Base-by-base conservation (phyloP, 805 yeast genomes). In the Deakozyma indianensis region DNA sequence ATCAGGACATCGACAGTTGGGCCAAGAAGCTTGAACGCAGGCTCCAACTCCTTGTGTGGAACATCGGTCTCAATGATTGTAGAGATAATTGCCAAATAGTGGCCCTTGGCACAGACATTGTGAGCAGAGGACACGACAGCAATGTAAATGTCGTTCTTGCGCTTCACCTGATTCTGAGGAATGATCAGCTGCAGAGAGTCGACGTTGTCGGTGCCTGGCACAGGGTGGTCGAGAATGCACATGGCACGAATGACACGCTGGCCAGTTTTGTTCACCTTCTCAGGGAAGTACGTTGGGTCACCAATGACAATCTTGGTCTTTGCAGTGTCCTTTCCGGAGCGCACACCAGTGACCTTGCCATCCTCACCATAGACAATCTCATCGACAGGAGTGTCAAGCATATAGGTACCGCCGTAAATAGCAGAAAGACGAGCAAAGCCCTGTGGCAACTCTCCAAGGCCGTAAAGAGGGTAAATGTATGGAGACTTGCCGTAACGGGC, bases 361-460 rank as follows among this genome's bases (percentile, higher is more conserved):
- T 74, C 77, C 14, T 75, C 80, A 45, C 73, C 77, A 63, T 80
- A 88, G 43, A 83, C 70, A 18, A 88, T 74, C 66, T 90, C 95
- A 50, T 92, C 95, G 51, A 92, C 78, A 42, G 96, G 96, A 25
- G 95, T 90, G 61, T 87, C 95, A 59, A 92, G 75, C 98, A 92
- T 92, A 62, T 87, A 92, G 18, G 97, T 90, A 58, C 98, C 98
- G 52, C 98, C 98, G 60, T 92, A 87, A 53, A 92, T 90, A 22
- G 98, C 98, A 44, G 94, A 80, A 50, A 92, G 75, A 62, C 98
- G 76, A 9, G 97, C 96, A 69, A 92, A 92, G 5, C 96, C 98
- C 67, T 92, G 98, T n/a, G 98, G 98, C 49, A 92, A 72, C 65
- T 92, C 98, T 44, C 98, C 98, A 48, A 92, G 73, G 4, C 98